Conservation (phyloP, 306 rosid genomes). For the Cucurbita argyrosperma region DNA sequence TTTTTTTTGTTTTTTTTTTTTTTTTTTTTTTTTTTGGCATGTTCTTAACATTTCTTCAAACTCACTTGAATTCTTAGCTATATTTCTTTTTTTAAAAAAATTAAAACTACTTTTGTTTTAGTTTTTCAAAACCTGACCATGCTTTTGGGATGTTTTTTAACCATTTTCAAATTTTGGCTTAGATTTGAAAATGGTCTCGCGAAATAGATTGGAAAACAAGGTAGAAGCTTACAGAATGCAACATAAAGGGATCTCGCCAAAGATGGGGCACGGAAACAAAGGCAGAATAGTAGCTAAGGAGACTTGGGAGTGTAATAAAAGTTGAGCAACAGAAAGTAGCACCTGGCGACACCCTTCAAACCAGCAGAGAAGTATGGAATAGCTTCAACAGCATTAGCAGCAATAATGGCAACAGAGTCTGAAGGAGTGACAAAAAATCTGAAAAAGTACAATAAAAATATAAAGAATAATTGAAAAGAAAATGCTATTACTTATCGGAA, state of each 20-base stretch:
- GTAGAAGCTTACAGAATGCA: background rate
- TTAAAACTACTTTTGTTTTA: too few species aligned
- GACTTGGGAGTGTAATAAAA: background rate
- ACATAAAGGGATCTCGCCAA: background rate
- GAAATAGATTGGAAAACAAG: background rate
- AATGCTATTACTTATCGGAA: background rate
- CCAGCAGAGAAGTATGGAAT: conserved; percentile 91
- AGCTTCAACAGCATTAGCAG: conserved; percentile 96
- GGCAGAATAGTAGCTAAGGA: background rate
- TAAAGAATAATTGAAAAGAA: background rate
- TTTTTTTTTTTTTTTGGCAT: background rate
- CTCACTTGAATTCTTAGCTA: background rate
- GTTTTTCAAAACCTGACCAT: background rate
- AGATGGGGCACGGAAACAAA: background rate
- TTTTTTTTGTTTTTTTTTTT: too few species aligned
- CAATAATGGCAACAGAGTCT: conserved; percentile 96
- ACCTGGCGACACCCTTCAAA: conserved; percentile 99
- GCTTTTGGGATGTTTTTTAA: background rate
- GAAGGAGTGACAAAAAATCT: conserved; percentile 99
- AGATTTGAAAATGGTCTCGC: background rate
- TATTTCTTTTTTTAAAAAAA: background rate
- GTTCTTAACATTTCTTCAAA: background rate
- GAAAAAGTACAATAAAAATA: background rate
- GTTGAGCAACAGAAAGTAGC: background rate
- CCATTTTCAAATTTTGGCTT: background rate